Evolutionary conservation across 2,329 filamentous ascomycete species (phyloP).

Genomic region (Paecilomyces formosus): DNA sequence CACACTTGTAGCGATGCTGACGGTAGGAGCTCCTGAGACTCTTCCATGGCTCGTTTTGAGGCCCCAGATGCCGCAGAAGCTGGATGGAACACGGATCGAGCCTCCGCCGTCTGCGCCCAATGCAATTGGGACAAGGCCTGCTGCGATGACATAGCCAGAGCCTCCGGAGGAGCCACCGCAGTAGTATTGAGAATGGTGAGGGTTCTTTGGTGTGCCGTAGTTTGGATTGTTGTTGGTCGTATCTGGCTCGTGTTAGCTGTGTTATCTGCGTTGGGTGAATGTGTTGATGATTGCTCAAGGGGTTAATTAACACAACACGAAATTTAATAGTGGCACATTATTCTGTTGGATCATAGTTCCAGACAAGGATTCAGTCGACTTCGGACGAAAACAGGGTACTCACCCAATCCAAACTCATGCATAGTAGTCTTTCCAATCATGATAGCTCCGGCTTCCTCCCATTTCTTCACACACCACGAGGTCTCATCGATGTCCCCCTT

Average conservation of each 20-base stretch:
- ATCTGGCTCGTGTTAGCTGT: slow-evolving; percentile 36
- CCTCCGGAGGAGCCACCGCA: slow-evolving; percentile 76
- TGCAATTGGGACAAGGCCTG: slow-evolving; percentile 64
- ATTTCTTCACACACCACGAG: slow-evolving; percentile 62
- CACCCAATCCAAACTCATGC: slow-evolving; percentile 69
- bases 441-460: slow-evolving; percentile 67
- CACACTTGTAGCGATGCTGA: slow-evolving; percentile 53
- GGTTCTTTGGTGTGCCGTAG: slow-evolving; percentile 70
- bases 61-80: slow-evolving; percentile 74
- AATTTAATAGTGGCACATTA: not conserved
- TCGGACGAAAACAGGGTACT: slow-evolving; percentile 11
- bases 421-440: slow-evolving; percentile 70
- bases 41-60: slow-evolving; percentile 73
- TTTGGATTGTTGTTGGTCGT: slow-evolving; percentile 75
- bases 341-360: not conserved
- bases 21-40: slow-evolving; percentile 51
- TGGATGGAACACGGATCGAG: slow-evolving; percentile 64
- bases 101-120: slow-evolving; percentile 72
- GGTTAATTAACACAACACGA: not conserved
- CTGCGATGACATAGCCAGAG: slow-evolving; percentile 60
- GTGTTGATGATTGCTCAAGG: not conserved
- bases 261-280: not conserved
- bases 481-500: slow-evolving; percentile 47
- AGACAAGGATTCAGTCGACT: not conserved
- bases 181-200: slow-evolving; percentile 69